Evolutionary conservation across 208 protist genomes (phyloP).

Genomic region (Leishmania tarentolae): DNA sequence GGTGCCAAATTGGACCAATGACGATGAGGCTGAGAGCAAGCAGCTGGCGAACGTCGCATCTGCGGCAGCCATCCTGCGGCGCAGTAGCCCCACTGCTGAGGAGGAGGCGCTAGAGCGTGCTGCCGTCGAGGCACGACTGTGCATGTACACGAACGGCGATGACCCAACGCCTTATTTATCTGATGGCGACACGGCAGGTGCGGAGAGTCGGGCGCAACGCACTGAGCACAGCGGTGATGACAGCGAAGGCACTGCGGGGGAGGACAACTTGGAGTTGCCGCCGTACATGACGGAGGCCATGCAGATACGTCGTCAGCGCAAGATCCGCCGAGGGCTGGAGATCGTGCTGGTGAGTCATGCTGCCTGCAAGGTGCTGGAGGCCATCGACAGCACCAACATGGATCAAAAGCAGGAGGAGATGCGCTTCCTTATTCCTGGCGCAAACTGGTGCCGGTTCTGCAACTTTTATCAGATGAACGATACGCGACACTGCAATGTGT

Average conservation of each 20-base stretch:
- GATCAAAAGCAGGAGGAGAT: slow-evolving; percentile 48
- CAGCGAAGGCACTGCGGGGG: slow-evolving; percentile 8
- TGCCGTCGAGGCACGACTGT: slow-evolving; percentile 29
- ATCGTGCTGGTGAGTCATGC: slow-evolving; percentile 41
- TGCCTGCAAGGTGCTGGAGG: slow-evolving; percentile 36
- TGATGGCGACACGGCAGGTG: neutral
- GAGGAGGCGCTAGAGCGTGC: slow-evolving; percentile 19
- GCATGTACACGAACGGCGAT: slow-evolving; percentile 13
- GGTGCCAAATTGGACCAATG: slow-evolving; percentile 7
- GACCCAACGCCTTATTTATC: neutral
- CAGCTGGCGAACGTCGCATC: slow-evolving; percentile 33
- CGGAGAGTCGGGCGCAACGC: neutral
- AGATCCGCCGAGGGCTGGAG: slow-evolving; percentile 36
- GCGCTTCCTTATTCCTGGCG: slow-evolving; percentile 51
- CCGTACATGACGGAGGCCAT: slow-evolving; percentile 42
- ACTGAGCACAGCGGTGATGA: neutral
- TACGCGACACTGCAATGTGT: slow-evolving; percentile 83
- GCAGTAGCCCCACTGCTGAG: slow-evolving; percentile 15
- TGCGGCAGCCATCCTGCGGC: slow-evolving; percentile 20
- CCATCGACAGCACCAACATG: slow-evolving; percentile 31
- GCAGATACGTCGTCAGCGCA: slow-evolving; percentile 41
- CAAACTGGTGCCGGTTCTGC: slow-evolving; percentile 62
- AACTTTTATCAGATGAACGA: slow-evolving; percentile 70
- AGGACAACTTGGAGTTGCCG: slow-evolving; percentile 23
- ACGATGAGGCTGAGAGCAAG: slow-evolving; percentile 28